Evolutionary conservation across 768 basidiomycete genomes (phyloP).

Genomic region (Cantharellus cinnabarinus): DNA sequence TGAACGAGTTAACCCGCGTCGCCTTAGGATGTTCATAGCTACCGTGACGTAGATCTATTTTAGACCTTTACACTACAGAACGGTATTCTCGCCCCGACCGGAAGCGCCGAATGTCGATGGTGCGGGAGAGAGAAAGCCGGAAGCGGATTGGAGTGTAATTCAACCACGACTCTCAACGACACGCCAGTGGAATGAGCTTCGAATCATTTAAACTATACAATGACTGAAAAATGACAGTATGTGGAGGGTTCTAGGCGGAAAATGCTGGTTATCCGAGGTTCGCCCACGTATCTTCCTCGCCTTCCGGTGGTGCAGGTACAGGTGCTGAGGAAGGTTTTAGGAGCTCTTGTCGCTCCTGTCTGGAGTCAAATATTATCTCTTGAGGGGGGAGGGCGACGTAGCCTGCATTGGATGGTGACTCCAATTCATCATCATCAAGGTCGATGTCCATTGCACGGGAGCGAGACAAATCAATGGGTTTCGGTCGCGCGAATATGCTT

Average conservation of each 20-base stretch:
- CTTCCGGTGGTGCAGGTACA: neutral
- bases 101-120: too few species aligned
- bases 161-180: too few species aligned
- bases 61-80: too few species aligned
- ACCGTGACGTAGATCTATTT: too few species aligned
- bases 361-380: neutral
- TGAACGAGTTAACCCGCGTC: too few species aligned
- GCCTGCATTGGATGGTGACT: neutral
- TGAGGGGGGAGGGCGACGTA: neutral
- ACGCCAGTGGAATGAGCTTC: too few species aligned
- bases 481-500: conserved; percentile 72
- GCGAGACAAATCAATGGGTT: conserved; percentile 66
- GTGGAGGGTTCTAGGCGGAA: neutral
- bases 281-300: neutral
- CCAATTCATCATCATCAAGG: conserved; percentile 35
- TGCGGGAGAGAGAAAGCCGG: too few species aligned
- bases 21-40: too few species aligned
- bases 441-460: conserved; percentile 55
- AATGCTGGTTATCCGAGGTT: neutral
- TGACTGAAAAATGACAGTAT: too few species aligned
- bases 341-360: neutral
- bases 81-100: too few species aligned
- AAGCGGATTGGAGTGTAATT: too few species aligned
- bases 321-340: neutral
- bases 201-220: too few species aligned